Base-by-base conservation (phyloP, 176 grass and related monocot genomes). In the Cenchrus fungigraminus region DNA sequence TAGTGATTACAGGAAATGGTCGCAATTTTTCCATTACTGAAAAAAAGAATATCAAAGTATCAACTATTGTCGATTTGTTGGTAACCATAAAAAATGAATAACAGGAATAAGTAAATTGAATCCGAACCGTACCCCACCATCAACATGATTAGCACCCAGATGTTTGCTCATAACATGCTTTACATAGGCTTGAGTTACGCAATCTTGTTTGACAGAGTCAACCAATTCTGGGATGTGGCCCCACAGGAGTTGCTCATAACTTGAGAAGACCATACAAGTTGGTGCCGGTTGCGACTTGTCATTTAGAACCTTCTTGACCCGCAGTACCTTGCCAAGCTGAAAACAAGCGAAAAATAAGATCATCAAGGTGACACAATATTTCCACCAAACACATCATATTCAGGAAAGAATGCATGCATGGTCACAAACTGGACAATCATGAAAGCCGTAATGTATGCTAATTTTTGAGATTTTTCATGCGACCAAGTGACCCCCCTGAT, bases 311-410 rank as follows among this genome's bases (percentile, higher is more conserved):
- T 98, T 98, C 74, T 94, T 90, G 53, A 95, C 69, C 9, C 93
- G 88, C 68, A 95, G 82, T 51, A 98, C 93, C 85, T 98, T 98
- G 50, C 93, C 97, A 81, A 91, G 67, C 97, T 95, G 79, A 28
- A 56, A 60, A 71, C 14, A 78, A 86, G 64, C 25, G 28, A 68
- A n/a, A 72, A 65, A 66, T 62, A 51, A 17, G 14, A 70, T 78
- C 12, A 65, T 17, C 65, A 77, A 12, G 9, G 46, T 32, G 71
- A 73, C 14, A 71, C 12, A 51, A 78, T 16, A 49, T 65, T 66
- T 72, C 66, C 34, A 34, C 31, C 32, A 57, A 86, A 71, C 10
- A 42, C 44, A 63, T 37, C 37, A 69, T 28, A 55, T 11, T 6
- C 34, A 64, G 71, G 8, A 17, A 50, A 13, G 45, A 46, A 70